Percentiles rank a stretch among this genome's conserved stretches.
Evolutionary conservation across 176 grass and related monocot species (phyloP).

Genomic region (Rhipidocladum racemiflorum): DNA sequence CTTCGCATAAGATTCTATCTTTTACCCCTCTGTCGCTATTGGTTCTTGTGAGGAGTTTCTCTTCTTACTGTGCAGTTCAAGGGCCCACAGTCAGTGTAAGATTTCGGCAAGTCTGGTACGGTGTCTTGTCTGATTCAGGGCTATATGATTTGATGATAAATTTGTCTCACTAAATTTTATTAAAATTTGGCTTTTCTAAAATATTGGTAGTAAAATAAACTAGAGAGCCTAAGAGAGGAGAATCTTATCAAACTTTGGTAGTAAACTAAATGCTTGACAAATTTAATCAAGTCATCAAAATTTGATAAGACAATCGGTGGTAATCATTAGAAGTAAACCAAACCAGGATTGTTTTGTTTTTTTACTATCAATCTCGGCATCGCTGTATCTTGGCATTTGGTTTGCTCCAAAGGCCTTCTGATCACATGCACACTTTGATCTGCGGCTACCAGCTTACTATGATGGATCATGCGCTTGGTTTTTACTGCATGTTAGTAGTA

Average conservation of each 20-base stretch:
- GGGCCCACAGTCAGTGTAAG: background rate
- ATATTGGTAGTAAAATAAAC: too few relatives aligned
- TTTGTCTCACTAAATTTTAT: too few relatives aligned
- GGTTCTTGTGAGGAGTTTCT: background rate
- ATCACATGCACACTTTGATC: conserved; percentile 31
- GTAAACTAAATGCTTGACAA: too few relatives aligned
- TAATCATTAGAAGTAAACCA: too few relatives aligned
- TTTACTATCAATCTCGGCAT: background rate
- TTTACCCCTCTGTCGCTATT: background rate
- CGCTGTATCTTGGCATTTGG: background rate
- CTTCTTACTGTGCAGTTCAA: background rate
- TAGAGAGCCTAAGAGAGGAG: too few relatives aligned
- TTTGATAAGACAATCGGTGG: too few relatives aligned
- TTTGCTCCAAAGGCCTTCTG: conserved; percentile 6
- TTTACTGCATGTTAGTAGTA: background rate
- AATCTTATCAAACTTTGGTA: too few relatives aligned
- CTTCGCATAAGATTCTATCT: background rate
- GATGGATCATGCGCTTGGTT: conserved; percentile 18
- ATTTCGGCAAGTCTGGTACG: background rate
- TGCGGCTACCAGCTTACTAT: background rate
- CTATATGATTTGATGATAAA: too few relatives aligned
- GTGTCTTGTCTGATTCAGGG: background rate
- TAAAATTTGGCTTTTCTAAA: too few relatives aligned
- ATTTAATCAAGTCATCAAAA: too few relatives aligned
- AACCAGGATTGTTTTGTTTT: background rate